phyloP scores from a whole-genome alignment of 73 alveolate genomes.

The Symbiodinium pilosum region DNA sequence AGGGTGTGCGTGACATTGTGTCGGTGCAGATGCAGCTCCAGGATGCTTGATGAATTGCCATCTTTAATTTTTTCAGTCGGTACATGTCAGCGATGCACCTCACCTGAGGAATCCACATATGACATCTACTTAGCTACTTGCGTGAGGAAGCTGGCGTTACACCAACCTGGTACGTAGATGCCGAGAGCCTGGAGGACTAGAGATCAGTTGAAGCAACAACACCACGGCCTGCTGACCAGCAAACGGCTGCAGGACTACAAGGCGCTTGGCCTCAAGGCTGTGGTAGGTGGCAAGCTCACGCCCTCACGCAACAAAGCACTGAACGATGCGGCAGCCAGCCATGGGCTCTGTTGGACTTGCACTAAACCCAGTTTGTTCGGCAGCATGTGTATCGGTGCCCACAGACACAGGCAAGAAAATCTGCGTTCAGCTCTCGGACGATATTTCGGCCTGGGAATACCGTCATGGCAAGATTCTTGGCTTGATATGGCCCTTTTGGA shows the following conservation, averaged over 20 bases:
- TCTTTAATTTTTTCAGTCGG: too few species aligned
- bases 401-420: background rate
- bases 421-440: conserved; percentile 24
- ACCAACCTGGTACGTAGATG: conserved; percentile 22
- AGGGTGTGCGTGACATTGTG: conserved; percentile 12
- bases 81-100: too few species aligned
- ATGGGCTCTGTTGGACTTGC: background rate
- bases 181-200: background rate
- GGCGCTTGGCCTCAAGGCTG: conserved; percentile 9
- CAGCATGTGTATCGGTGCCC: background rate
- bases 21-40: conserved; percentile 13
- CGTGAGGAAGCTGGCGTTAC: background rate
- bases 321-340: conserved; percentile 26
- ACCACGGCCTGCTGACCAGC: background rate
- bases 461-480: background rate
- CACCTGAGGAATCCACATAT: too few species aligned
- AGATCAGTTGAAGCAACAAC: background rate
- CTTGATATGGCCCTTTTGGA: background rate
- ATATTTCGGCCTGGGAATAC: conserved; percentile 11
- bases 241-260: background rate
- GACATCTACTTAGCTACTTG: background rate
- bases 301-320: conserved; percentile 15
- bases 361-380: background rate
- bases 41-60: background rate
- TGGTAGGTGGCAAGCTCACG: conserved; percentile 10